Evolutionary conservation across 2,329 filamentous ascomycete genomes (phyloP).

Genomic region (Colletotrichum lupini): DNA sequence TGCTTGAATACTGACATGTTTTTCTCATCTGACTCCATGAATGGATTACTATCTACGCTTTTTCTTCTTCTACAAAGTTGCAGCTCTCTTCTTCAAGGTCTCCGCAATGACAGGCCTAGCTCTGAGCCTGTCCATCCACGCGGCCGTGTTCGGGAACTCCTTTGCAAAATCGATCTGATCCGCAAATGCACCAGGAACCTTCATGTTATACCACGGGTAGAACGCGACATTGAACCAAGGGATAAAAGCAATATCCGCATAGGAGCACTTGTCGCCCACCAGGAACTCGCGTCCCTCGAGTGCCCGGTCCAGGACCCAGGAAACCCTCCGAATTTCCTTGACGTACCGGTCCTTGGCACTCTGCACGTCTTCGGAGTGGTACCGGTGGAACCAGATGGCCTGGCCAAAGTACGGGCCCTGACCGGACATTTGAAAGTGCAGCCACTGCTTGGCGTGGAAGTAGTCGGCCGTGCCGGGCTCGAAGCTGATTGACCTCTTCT

Average conservation of each 20-base stretch:
- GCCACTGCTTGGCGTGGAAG: conserved; percentile 42
- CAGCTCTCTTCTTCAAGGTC: not conserved
- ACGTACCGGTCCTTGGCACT: conserved; percentile 45
- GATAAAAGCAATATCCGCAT: conserved; percentile 46
- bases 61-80: not conserved
- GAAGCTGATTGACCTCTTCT: conserved; percentile 33
- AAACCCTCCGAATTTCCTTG: not conserved
- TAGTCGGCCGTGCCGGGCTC: conserved; percentile 14
- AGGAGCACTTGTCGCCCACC: conserved; percentile 42
- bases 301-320: not conserved
- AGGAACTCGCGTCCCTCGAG: conserved; percentile 44
- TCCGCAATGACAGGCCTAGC: not conserved
- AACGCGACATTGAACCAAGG: conserved; percentile 41
- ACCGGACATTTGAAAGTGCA: conserved; percentile 54
- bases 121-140: not conserved
- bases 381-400: conserved; percentile 46
- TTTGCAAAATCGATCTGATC: conserved; percentile 40
- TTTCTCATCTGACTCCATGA: too few relatives aligned
- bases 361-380: conserved; percentile 42
- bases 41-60: not conserved
- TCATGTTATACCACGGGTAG: conserved; percentile 35
- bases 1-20: too few relatives aligned
- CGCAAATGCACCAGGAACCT: not conserved
- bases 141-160: conserved; percentile 43
- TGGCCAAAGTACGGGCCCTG: conserved; percentile 59